Evolutionary conservation across 1,139 yeast species (phyloP), one percentile per base, ranked within the genome.

Genomic region (Candida anutae): DNA sequence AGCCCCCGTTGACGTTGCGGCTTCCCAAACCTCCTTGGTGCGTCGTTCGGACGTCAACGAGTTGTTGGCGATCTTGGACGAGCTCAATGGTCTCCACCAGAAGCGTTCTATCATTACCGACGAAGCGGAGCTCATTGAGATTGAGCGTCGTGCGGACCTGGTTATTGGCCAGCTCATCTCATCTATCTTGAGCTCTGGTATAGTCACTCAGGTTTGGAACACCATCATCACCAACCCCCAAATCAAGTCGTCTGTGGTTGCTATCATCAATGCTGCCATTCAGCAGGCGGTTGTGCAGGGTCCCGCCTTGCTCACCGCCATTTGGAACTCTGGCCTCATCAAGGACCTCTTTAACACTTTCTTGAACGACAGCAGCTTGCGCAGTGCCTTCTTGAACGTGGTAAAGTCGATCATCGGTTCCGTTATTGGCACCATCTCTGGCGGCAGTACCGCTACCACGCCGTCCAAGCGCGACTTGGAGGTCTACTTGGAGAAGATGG

Each of bases 261-360:
- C 43, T 23, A 50, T 62, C 31, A 45, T 54, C 36, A 53, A 60
- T 48, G 32, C 55, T 23, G 54, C 66, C 25, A 31, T 63, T 32
- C 48, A 50, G 37, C 53, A 58, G 29, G 60, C 61, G 28, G 30
- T 63, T 38, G 62, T 57, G 26, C 57, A 62, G 38, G 71, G 63
- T 36, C 67, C 69, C 31, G 51, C 62, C 32, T 63, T 65, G 44
- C 47, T 65, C 39, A 45, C 49, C 36, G 70, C 69, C 34, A 40
- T 65, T 37, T 63, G 58, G 61, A 48, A 62, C 44, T 63, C 71
- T 26, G 70, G 70, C 37, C 55, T 63, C 39, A 35, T 65, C 31
- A 51, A 51, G 31, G 50, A 50, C 26, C 41, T 63, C 30, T 61
- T 62, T 50, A 45, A 39, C 36, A 50, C 44, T 32, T 39, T 64